phyloP scores from a whole-genome alignment of 805 yeast genomes.

The Spathaspora gorwiae region DNA sequence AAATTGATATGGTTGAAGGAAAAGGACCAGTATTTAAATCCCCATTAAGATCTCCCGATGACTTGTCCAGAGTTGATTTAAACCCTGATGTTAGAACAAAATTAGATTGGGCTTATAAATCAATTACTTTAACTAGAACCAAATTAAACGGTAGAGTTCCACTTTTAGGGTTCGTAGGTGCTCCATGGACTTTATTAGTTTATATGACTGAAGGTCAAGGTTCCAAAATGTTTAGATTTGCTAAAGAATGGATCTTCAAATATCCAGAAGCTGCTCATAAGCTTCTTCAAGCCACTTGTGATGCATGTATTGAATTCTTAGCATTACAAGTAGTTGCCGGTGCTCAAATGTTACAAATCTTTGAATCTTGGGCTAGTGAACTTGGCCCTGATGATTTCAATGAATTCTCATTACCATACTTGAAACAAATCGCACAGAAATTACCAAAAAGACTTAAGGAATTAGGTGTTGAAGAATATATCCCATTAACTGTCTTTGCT shows the following conservation, averaged over 20 bases:
- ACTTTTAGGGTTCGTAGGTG: slow-evolving; percentile 91
- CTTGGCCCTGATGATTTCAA: slow-evolving; percentile 84
- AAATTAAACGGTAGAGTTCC: slow-evolving; percentile 90
- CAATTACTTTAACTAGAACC: slow-evolving; percentile 86
- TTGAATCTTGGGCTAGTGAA: slow-evolving; percentile 98
- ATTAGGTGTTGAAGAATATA: slow-evolving; percentile 61
- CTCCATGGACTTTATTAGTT: slow-evolving; percentile 95
- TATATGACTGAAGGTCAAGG: slow-evolving; percentile 99
- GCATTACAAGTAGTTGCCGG: slow-evolving; percentile 96
- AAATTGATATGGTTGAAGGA: slow-evolving; percentile 88
- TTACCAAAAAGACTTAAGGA: slow-evolving; percentile 68
- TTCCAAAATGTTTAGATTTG: slow-evolving; percentile 83
- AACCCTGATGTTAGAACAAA: slow-evolving; percentile 70
- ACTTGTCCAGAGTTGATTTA: slow-evolving; percentile 54
- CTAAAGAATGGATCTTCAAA: slow-evolving; percentile 86
- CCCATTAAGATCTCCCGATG: slow-evolving; percentile 75
- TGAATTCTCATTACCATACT: slow-evolving; percentile 85
- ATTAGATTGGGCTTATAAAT: slow-evolving; percentile 90
- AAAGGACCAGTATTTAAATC: slow-evolving; percentile 90
- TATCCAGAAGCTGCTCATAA: slow-evolving; percentile 68
- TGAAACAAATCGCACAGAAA: slow-evolving; percentile 65
- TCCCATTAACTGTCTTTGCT: slow-evolving; percentile 88
- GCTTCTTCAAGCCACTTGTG: slow-evolving; percentile 73
- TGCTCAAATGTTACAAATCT: slow-evolving; percentile 95
- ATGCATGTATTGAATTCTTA: slow-evolving; percentile 85